phyloP scores from a whole-genome alignment of 2,329 filamentous ascomycete species.

The Leptosphaerulina australis region DNA sequence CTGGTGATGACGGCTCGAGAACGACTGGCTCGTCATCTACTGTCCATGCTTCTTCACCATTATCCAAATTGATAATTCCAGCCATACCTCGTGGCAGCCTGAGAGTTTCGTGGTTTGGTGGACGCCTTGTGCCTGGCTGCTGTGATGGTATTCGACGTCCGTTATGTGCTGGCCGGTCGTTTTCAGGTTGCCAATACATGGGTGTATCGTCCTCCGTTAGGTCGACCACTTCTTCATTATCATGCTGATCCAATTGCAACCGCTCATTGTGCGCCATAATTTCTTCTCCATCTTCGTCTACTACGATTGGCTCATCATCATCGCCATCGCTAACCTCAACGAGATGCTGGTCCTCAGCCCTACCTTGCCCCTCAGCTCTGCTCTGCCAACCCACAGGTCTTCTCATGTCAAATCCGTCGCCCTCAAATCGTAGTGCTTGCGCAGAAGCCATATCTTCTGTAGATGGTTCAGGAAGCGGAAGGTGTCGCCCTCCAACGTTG shows the following conservation, averaged over 20 bases:
- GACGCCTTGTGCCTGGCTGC: background rate
- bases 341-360: slow-evolving; percentile 3
- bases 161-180: background rate
- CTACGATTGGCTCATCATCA: slow-evolving; percentile 7
- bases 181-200: background rate
- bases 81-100: slow-evolving; percentile 50
- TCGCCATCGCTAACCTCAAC: slow-evolving; percentile 15
- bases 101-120: slow-evolving; percentile 1
- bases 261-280: slow-evolving; percentile 8
- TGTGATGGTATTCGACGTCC: background rate
- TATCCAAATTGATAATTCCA: slow-evolving; percentile 53
- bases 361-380: background rate
- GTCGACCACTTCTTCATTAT: slow-evolving; percentile 35
- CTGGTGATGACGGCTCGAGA: slow-evolving; percentile 47
- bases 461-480: slow-evolving; percentile 20
- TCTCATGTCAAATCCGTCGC: slow-evolving; percentile 63
- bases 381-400: slow-evolving; percentile 55
- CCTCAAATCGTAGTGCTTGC: slow-evolving; percentile 45
- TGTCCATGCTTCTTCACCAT: slow-evolving; percentile 31
- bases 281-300: slow-evolving; percentile 11
- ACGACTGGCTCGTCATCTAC: slow-evolving; percentile 20
- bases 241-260: slow-evolving; percentile 20
- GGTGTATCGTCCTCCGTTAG: slow-evolving; percentile 38
- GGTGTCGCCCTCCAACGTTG: slow-evolving; percentile 28
- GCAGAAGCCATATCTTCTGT: slow-evolving; percentile 32